Base-by-base conservation (phyloP, 2,329 filamentous ascomycete species). In the Penicillium sp. region DNA sequence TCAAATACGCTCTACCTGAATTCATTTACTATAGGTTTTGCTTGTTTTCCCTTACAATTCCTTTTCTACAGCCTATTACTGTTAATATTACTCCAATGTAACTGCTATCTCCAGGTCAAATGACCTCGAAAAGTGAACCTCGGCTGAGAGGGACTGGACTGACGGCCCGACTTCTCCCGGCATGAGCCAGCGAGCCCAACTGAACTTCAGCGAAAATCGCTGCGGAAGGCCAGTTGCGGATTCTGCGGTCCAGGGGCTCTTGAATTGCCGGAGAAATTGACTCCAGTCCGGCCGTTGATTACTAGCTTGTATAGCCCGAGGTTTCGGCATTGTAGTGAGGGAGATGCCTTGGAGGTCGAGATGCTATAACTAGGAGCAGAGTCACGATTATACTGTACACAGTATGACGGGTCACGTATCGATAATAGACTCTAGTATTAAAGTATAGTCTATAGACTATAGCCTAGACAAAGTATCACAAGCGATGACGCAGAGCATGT, bases 401-500 rank as follows among this genome's bases (percentile, higher is more conserved):
- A n/a, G n/a, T n/a, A n/a, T n/a, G n/a, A n/a, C n/a, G n/a, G n/a
- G n/a, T n/a, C n/a, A n/a, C n/a, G n/a, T n/a, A n/a, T n/a, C n/a
- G n/a, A n/a, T n/a, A n/a, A n/a, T n/a, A n/a, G n/a, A n/a, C n/a
- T n/a, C n/a, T n/a, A n/a, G n/a, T n/a, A n/a, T n/a, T n/a, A n/a
- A n/a, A n/a, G n/a, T n/a, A n/a, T n/a, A 33, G 10, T 33, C 31
- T 24, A 9, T 18, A 53, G 31, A 21, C 29, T n/a, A 13, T 40
- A 19, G 24, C 29, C 26, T 14, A 49, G 34, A 11, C 11, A 44
- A 23, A 40, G 34, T 28, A 51, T 59, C 56, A 59, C 53, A 61
- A 57, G 58, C 46, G 36, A 65, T 62, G 62, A 65, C 61, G 62
- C 54, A 58, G 39, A 34, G 39, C 61, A 65, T 65, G 63, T 65